Evolutionary conservation across 352 stramenopile species (phyloP).

Genomic region (Phytophthora rubi): DNA sequence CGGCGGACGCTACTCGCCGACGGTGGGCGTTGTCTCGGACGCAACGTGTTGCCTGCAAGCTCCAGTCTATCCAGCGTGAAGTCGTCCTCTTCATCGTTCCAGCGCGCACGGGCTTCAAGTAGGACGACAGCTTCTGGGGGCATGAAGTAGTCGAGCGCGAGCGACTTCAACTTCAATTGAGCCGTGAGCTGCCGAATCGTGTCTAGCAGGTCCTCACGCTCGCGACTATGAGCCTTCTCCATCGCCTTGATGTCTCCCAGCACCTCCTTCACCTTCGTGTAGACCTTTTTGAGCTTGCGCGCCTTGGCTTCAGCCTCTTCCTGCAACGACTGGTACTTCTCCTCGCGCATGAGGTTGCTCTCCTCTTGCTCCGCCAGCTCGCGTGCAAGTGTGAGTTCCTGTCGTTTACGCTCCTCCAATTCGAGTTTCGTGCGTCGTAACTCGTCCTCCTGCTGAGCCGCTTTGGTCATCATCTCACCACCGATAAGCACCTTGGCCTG

Average conservation of each 20-base stretch:
- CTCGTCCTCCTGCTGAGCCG: constrained; percentile 94
- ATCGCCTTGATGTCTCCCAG: constrained; percentile 94
- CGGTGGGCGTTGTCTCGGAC: constrained; percentile 66
- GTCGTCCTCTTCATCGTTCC: constrained; percentile 81
- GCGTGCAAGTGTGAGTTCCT: constrained; percentile 88
- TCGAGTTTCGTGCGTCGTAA: constrained; percentile 93
- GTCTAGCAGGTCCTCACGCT: constrained; percentile 95
- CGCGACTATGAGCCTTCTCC: constrained; percentile 91
- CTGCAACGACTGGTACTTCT: constrained; percentile 89
- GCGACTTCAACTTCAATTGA: constrained; percentile 96
- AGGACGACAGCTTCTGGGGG: constrained; percentile 57
- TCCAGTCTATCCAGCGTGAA: constrained; percentile 78
- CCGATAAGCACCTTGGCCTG: constrained; percentile 93
- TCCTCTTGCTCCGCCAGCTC: constrained; percentile 95
- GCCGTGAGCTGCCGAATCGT: constrained; percentile 96
- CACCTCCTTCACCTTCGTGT: constrained; percentile 89
- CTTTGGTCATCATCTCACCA: constrained; percentile 94
- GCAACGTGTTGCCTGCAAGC: constrained; percentile 73
- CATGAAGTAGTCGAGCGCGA: constrained; percentile 94
- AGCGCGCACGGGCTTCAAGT: constrained; percentile 68
- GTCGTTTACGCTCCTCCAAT: constrained; percentile 89
- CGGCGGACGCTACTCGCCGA: constrained; percentile 73
- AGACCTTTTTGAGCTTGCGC: constrained; percentile 97
- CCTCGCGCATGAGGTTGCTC: constrained; percentile 92
- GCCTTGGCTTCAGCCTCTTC: constrained; percentile 96